These are phyloP conservation scores for Sporothrix schenckii DNA, from an alignment of 2,329 filamentous ascomycete genomes.

Conservation along the genomic window DNA sequence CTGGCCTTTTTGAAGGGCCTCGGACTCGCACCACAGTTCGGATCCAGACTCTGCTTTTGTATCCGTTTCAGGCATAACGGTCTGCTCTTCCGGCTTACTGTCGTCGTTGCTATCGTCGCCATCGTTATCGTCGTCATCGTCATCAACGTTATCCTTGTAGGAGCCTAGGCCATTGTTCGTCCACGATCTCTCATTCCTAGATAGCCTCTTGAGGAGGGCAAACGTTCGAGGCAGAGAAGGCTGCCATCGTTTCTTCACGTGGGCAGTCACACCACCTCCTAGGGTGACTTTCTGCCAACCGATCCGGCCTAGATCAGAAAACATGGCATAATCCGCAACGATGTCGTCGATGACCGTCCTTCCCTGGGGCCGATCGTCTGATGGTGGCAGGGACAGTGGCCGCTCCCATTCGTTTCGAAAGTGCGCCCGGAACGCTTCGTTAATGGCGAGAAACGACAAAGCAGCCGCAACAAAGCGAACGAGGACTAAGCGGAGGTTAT, in stretches of 20 bases:
- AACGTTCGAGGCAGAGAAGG: not conserved
- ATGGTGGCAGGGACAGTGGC: not conserved
- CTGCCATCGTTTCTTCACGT: not conserved
- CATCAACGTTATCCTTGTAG: not conserved
- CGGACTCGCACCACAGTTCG: not conserved
- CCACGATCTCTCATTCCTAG: conserved; percentile 7
- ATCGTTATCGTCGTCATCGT: not conserved
- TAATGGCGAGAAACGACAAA: conserved; percentile 38
- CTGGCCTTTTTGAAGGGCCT: not conserved
- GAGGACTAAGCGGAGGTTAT: conserved; percentile 38
- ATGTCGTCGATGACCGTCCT: conserved; percentile 18
- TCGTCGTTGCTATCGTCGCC: not conserved
- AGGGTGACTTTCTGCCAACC: not conserved
- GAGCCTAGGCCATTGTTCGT: not conserved
- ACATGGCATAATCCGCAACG: conserved; percentile 14
- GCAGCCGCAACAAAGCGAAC: conserved; percentile 38
- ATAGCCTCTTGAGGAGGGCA: conserved; percentile 4
- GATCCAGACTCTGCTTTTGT: not conserved
- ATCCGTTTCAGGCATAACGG: not conserved
- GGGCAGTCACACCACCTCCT: not conserved
- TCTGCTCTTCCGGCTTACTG: not conserved
- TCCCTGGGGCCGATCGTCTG: not conserved
- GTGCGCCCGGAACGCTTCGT: conserved; percentile 35
- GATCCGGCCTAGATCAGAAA: conserved; percentile 12
- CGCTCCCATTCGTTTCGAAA: conserved; percentile 35